Percentiles rank a stretch among this genome's conserved stretches.
Evolutionary conservation across 2,329 filamentous ascomycete genomes (phyloP).

Genomic region (Penicillium sp.): DNA sequence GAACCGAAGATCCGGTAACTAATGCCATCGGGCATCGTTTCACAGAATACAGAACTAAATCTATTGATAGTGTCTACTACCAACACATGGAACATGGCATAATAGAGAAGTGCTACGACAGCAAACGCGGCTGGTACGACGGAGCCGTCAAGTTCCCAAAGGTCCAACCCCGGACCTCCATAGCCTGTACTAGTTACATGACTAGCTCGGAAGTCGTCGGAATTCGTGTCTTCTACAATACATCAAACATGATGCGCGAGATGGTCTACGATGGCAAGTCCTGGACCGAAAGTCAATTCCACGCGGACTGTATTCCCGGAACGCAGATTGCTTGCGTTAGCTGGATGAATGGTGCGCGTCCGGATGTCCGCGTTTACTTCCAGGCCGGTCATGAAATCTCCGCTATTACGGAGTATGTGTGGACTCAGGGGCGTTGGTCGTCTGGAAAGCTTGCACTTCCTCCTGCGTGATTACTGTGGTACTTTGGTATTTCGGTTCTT

Average conservation of each 20-base stretch:
- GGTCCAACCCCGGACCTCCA: not conserved
- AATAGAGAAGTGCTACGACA: not conserved
- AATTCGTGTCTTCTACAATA: not conserved
- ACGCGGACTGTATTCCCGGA: constrained; percentile 3
- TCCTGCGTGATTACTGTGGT: not conserved
- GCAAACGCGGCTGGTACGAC: not conserved
- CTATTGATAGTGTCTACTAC: not conserved
- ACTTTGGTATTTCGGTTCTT: not conserved
- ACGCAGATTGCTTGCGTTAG: constrained; percentile 4
- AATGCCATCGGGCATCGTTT: not conserved
- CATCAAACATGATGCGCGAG: not conserved
- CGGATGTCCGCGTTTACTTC: constrained; percentile 5
- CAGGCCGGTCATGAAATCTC: constrained; percentile 7
- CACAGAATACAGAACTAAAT: not conserved
- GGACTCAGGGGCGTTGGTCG: not conserved
- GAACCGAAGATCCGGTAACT: not conserved
- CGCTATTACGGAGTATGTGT: constrained; percentile 8
- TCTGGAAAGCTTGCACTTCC: constrained; percentile 5
- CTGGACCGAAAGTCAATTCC: not conserved
- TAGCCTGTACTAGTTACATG: not conserved
- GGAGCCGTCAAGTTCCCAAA: not conserved
- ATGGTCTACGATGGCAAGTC: not conserved
- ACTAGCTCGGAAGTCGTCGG: not conserved
- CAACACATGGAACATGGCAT: not conserved
- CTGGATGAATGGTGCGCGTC: not conserved